Percentiles rank a stretch among this genome's conserved stretches.
These are phyloP conservation scores for Fragaria vesca DNA, from an alignment of 306 rosid species.

Conservation along the genomic window DNA sequence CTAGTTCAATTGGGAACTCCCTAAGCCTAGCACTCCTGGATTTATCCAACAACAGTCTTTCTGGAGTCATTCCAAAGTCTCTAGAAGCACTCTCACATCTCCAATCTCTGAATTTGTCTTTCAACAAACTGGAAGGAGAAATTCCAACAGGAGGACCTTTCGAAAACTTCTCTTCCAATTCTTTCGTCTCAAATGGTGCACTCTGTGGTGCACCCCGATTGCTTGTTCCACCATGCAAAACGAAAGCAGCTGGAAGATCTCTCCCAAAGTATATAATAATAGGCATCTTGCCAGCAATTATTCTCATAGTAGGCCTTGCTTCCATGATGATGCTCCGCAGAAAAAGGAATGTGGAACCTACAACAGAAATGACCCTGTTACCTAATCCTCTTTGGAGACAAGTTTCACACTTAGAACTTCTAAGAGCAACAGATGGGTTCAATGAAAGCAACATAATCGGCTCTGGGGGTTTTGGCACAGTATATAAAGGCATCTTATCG, in stretches of 20 bases:
- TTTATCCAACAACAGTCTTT: slow-evolving; percentile 4
- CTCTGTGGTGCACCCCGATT: slow-evolving; percentile 26
- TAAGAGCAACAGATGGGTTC: slow-evolving; percentile 23
- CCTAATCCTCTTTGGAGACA: slow-evolving; percentile 19
- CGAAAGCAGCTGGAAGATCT: neutral
- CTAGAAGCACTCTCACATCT: neutral
- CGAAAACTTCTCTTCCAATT: slow-evolving; percentile 15
- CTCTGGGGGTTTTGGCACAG: slow-evolving; percentile 22
- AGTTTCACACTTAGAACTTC: slow-evolving; percentile 27
- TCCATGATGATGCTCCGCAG: neutral
- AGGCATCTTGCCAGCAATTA: neutral
- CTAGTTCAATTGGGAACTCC: slow-evolving; percentile 24
- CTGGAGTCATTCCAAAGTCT: neutral
- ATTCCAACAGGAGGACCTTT: slow-evolving; percentile 27
- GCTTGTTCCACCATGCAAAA: slow-evolving; percentile 22
- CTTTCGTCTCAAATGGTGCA: slow-evolving; percentile 28
- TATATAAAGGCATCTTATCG: slow-evolving; percentile 19
- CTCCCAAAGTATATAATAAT: neutral
- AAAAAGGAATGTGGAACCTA: neutral
- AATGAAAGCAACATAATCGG: slow-evolving; percentile 21
- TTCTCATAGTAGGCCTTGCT: neutral
- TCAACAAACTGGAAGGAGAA: slow-evolving; percentile 26
- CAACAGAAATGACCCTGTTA: neutral
- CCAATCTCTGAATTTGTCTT: slow-evolving; percentile 4
- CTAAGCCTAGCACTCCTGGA: slow-evolving; percentile 9